Conservation (phyloP, 495 filamentous ascomycete genomes). For the Aspergillus panamensis region DNA sequence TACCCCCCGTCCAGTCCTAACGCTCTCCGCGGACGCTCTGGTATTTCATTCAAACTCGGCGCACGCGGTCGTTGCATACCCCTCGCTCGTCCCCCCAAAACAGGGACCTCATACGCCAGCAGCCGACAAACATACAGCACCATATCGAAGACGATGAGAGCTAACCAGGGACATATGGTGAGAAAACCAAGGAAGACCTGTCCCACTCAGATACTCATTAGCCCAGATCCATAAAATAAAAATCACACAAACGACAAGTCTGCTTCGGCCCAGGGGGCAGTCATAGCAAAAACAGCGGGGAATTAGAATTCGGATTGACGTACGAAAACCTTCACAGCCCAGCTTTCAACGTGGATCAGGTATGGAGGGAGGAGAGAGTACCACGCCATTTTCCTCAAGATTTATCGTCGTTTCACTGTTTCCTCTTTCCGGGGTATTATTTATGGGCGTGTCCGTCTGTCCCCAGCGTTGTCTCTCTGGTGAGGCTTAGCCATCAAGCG, state of each 20-base stretch:
- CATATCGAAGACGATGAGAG: conserved; percentile 64
- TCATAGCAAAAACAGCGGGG: background rate
- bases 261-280: background rate
- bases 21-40: conserved; percentile 49
- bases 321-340: conserved; percentile 64
- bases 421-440: background rate
- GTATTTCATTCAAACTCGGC: conserved; percentile 59
- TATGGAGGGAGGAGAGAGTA: conserved; percentile 61
- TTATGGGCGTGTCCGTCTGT: background rate
- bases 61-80: conserved; percentile 60
- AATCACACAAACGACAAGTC: conserved; percentile 4
- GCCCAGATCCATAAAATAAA: too few species aligned
- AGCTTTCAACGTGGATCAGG: conserved; percentile 57
- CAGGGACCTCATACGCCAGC: conserved; percentile 55
- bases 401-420: background rate
- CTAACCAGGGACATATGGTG: conserved; percentile 63
- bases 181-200: conserved; percentile 60
- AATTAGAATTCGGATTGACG: conserved; percentile 18
- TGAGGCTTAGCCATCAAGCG: background rate
- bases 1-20: conserved; percentile 43
- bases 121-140: conserved; percentile 61
- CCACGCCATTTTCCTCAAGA: conserved; percentile 50
- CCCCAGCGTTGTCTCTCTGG: background rate
- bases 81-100: conserved; percentile 60
- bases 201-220: too few species aligned